Conservation (phyloP, 805 yeast species). For the Ascoidea tarda region DNA sequence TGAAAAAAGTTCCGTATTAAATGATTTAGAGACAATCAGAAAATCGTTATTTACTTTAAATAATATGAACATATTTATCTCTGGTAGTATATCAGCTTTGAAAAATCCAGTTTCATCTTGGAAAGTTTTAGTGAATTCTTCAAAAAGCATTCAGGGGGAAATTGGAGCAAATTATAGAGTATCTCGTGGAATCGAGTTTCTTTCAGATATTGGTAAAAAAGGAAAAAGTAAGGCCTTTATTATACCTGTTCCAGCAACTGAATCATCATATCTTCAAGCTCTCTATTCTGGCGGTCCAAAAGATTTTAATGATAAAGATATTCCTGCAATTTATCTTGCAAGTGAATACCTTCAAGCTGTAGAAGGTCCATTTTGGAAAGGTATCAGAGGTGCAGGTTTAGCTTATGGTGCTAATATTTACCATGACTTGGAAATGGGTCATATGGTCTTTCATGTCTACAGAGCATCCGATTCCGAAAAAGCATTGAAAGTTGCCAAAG, state of each 20-base stretch:
- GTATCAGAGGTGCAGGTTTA: conserved; percentile 85
- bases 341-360: conserved; percentile 56
- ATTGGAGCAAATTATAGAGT: too few species aligned
- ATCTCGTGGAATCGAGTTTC: conserved; percentile 29
- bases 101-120: conserved; percentile 46
- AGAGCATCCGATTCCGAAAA: conserved; percentile 74
- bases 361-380: conserved; percentile 97
- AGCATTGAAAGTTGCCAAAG: conserved; percentile 44
- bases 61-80: conserved; percentile 53
- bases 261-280: conserved; percentile 55
- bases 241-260: conserved; percentile 71
- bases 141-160: conserved; percentile 23
- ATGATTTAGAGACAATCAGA: conserved; percentile 38
- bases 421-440: conserved; percentile 51
- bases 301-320: conserved; percentile 19
- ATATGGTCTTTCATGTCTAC: conserved; percentile 50
- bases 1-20: conserved; percentile 28
- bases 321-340: conserved; percentile 1
- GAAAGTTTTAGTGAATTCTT: conserved; percentile 20
- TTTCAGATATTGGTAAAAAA: conserved; percentile 38
- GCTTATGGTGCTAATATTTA: conserved; percentile 77
- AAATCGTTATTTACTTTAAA: conserved; percentile 35
- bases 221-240: conserved; percentile 45
- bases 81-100: conserved; percentile 50
- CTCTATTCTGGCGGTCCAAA: conserved; percentile 42